Evolutionary conservation across 441 rosid species (phyloP).

Genomic region (Gossypium schwendimanii): DNA sequence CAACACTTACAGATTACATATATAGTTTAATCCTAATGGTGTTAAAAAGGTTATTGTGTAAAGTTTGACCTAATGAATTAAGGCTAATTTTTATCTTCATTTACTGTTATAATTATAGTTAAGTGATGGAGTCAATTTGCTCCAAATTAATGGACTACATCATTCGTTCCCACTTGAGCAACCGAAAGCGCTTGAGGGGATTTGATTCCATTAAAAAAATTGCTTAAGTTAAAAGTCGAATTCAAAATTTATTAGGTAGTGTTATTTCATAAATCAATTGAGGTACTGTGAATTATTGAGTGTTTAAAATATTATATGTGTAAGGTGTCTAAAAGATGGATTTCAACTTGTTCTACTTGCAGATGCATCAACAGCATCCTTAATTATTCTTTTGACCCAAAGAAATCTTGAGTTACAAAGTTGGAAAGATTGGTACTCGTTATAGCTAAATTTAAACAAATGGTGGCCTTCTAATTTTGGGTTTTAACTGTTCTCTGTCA

Average conservation of each 20-base stretch:
- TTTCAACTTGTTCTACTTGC: background rate
- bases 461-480: constrained; percentile 3
- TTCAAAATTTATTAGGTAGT: too few species aligned
- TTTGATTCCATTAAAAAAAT: constrained; percentile 8
- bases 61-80: too few species aligned
- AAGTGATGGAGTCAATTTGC: background rate
- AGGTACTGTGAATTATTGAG: background rate
- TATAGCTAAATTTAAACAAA: background rate
- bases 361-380: background rate
- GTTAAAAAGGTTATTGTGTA: too few species aligned
- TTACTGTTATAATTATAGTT: too few species aligned
- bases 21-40: too few species aligned
- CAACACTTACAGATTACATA: too few species aligned
- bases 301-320: too few species aligned
- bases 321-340: too few species aligned
- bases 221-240: too few species aligned
- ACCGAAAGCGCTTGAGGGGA: background rate
- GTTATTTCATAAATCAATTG: background rate
- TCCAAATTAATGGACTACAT: background rate
- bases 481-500: background rate
- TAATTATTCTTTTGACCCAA: constrained; percentile 10
- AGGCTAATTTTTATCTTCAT: too few species aligned
- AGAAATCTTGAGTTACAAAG: background rate
- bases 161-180: background rate
- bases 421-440: background rate